These are phyloP conservation scores for Sphaerulina musiva DNA, from an alignment of 2,329 filamentous ascomycete genomes.

Conservation along the genomic window DNA sequence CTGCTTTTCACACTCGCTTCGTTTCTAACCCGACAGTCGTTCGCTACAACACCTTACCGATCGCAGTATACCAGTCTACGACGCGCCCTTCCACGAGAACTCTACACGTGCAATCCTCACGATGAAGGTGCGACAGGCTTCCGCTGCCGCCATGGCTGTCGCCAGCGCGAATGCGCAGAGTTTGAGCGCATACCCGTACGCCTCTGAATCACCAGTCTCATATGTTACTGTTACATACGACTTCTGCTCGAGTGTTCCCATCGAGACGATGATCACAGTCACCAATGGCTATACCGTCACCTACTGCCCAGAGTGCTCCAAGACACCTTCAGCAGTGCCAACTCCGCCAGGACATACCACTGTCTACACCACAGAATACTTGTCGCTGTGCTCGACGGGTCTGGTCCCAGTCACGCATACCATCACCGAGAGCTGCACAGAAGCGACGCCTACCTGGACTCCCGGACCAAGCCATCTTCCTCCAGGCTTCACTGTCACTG, in stretches of 20 bases:
- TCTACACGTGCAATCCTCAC: constrained; percentile 1
- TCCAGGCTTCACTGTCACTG: constrained; percentile 33
- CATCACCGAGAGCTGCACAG: constrained; percentile 34
- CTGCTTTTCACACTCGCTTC: constrained; percentile 13
- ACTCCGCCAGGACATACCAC: constrained; percentile 28
- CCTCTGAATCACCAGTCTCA: constrained; percentile 18
- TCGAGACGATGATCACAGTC: constrained; percentile 32
- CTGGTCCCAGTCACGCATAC: constrained; percentile 32
- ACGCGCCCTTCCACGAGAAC: not conserved
- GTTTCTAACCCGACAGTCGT: constrained; percentile 8
- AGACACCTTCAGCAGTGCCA: constrained; percentile 8
- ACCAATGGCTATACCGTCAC: constrained; percentile 34
- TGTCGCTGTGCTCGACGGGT: constrained; percentile 33
- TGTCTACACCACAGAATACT: constrained; percentile 34
- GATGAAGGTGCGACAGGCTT: constrained; percentile 14
- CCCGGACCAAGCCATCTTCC: constrained; percentile 32
- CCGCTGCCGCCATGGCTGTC: constrained; percentile 14
- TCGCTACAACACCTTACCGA: constrained; percentile 8
- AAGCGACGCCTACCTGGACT: constrained; percentile 32
- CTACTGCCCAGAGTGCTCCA: constrained; percentile 34
- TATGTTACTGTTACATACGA: constrained; percentile 32
- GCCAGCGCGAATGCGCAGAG: constrained; percentile 16
- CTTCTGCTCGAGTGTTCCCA: constrained; percentile 29
- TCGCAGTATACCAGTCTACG: constrained; percentile 3
- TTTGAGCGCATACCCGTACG: constrained; percentile 7